phyloP scores from a whole-genome alignment of 306 rosid genomes.

The Rubus idaeus region DNA sequence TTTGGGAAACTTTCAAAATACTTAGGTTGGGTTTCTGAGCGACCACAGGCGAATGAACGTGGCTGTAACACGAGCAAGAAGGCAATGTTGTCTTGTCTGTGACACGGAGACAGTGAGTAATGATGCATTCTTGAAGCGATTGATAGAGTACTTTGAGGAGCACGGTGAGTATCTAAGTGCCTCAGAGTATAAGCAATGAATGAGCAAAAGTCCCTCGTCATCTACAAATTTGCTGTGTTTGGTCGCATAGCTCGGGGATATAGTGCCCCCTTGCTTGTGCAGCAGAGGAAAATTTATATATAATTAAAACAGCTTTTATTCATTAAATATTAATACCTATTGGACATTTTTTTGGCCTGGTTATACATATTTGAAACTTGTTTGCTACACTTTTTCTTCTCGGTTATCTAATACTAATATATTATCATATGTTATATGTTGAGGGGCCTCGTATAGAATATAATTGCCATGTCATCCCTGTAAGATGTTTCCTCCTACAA shows the following conservation, averaged over 20 bases:
- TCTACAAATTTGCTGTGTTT: slow-evolving; percentile 23
- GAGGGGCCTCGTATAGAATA: not conserved
- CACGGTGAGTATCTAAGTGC: slow-evolving; percentile 87
- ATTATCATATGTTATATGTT: no score
- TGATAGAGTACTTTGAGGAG: slow-evolving; percentile 90
- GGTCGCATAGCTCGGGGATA: slow-evolving; percentile 23
- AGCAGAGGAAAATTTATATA: no score
- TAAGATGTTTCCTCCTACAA: not conserved
- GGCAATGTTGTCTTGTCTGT: slow-evolving; percentile 90
- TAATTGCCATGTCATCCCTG: not conserved
- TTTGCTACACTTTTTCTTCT: not conserved
- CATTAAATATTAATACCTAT: not conserved
- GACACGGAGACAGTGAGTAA: slow-evolving; percentile 82
- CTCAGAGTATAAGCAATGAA: slow-evolving; percentile 72
- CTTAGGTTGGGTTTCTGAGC: slow-evolving; percentile 95
- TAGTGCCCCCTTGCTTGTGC: slow-evolving; percentile 20
- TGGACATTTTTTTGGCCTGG: not conserved
- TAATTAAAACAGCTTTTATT: no score
- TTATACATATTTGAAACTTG: not conserved
- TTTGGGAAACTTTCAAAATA: slow-evolving; percentile 19
- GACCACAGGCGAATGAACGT: slow-evolving; percentile 96
- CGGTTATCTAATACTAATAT: no score
- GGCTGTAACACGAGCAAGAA: slow-evolving; percentile 95
- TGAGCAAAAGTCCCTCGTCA: slow-evolving; percentile 26
- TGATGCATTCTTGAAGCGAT: slow-evolving; percentile 78